Conservation (phyloP, 1,284 basidiomycete genomes). For the Singerocomus inundabilis region DNA sequence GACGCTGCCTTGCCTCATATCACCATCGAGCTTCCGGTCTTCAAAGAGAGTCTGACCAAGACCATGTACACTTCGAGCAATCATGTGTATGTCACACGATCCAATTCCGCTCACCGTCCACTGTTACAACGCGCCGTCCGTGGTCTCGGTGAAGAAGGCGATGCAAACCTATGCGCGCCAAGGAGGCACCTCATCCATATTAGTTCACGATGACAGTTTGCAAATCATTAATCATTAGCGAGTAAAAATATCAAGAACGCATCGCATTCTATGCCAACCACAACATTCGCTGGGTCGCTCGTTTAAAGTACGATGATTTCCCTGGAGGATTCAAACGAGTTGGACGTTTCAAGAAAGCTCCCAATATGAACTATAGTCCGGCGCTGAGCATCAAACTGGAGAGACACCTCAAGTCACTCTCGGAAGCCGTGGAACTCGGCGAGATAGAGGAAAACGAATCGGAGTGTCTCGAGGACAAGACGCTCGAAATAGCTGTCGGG, state of each 20-base stretch:
- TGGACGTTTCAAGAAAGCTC: constrained; percentile 88
- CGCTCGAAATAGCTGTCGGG: constrained; percentile 63
- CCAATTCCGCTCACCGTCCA: constrained; percentile 6
- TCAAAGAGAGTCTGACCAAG: constrained; percentile 70
- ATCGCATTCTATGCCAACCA: constrained; percentile 77
- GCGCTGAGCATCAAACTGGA: constrained; percentile 72
- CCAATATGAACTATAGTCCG: constrained; percentile 86
- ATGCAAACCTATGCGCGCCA: constrained; percentile 86
- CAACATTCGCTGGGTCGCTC: constrained; percentile 81
- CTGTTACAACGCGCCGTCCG: constrained; percentile 58
- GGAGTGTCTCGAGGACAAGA: constrained; percentile 55
- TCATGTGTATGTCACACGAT: constrained; percentile 3
- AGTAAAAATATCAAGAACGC: constrained; percentile 62
- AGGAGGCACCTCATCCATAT: constrained; percentile 74
- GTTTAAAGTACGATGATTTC: constrained; percentile 55
- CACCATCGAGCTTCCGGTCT: constrained; percentile 78
- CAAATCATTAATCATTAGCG: constrained; percentile 47
- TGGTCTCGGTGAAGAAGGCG: constrained; percentile 79
- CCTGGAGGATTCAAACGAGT: constrained; percentile 68
- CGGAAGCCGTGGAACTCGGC: constrained; percentile 30
- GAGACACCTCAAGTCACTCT: constrained; percentile 29
- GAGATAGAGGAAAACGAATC: constrained; percentile 36
- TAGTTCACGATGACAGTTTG: constrained; percentile 78
- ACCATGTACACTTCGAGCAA: constrained; percentile 54
- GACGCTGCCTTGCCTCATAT: constrained; percentile 67